Base-by-base conservation (phyloP, 805 yeast species). In the Pichia rugopelliculosa region DNA sequence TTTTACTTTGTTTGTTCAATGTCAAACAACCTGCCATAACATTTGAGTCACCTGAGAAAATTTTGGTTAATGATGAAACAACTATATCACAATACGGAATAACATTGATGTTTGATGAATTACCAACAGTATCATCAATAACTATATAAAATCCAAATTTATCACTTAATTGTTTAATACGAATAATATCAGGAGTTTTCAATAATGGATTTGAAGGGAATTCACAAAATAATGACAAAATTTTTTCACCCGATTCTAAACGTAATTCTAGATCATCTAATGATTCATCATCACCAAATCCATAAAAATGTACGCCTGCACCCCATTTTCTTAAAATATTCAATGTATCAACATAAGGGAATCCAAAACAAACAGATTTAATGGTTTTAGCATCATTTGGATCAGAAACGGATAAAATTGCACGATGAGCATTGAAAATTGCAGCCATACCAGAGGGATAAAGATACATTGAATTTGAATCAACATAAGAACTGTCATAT, bases 181-280 rank as follows among this genome's bases (percentile, higher is more conserved):
- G 76, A 38, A 62, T 62, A 58, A 93, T 68, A 61, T 95, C 79
- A 1, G 96, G 96, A 40, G 96, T 84, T 59, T 80, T 84, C 52
- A 95, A 70, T 51, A 90, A 69, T n/a, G 98, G 98, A 64, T 90
- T 90, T 0, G 96, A 84, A 1, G 99, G 99, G 51, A 95, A 84
- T 65, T 93, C 99, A 62, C 96, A 84, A 60, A 87, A 87, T 36
- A 93, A 73, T 0, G 87, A 86, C 55, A 86, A 62, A n/a, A 87
- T 79, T 50, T 74, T 77, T 54, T 78, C 82, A 17, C 89, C 89
- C 0, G 75, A 51, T 46, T 74, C 77, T 49, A 93, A 73, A 42
- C 75, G 68, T 6, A 56, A 56, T 59, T 87, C 93, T 37, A 93
- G 66, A 44, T 81, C 81, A 45, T 73, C 79, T 43, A 89, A 64